Evolutionary conservation across 2,329 filamentous ascomycete genomes (phyloP), one percentile per base, ranked within the genome.

Genomic region (Aspergillus sp.): DNA sequence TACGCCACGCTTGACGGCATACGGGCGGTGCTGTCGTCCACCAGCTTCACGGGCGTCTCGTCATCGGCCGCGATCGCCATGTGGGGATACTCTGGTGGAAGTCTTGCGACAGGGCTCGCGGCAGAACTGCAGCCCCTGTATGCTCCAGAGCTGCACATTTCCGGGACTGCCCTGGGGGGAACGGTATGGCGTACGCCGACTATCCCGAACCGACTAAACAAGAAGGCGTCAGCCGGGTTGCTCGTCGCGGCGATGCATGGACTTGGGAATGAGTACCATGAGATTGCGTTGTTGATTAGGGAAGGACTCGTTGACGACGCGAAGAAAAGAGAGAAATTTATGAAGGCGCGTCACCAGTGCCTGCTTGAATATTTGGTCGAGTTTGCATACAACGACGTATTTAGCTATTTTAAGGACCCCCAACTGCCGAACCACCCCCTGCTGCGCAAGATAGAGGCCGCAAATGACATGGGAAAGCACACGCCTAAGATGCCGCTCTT

Each of bases 81-180:
- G 20, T 48, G 46, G 46, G 46, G 46, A 8, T 48, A 48, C 24
- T 48, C 46, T 9, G 46, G 46, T 3, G 46, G 46, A 8, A 48
- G 46, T 41, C 35, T 48, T 2, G 46, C 46, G 10, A 48, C 33
- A 11, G 46, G 33, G 3, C 38, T 41, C 8, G 46, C 46, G n/a
- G 46, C 46, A 4, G 46, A 48, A 22, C 22, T 48, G 9, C 46
- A 48, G 22, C 46, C 33, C 4, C 17, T 16, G 17, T 48, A 48
- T 30, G 46, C 46, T 2, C 35, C 35, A 3, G 46, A 48, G 17
- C 9, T 48, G 35, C 16, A 48, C 2, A 32, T 48, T 6, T 17
- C 24, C 5, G 46, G 46, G 10, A 19, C 35, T n/a, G 46, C 46
- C 10, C 33, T 48, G 46, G 46, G 46, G 2, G 46, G 46, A 3